These are phyloP conservation scores for Tolypocladium cylindrosporum DNA, from an alignment of 2,329 filamentous ascomycete species.

Conservation along the genomic window DNA sequence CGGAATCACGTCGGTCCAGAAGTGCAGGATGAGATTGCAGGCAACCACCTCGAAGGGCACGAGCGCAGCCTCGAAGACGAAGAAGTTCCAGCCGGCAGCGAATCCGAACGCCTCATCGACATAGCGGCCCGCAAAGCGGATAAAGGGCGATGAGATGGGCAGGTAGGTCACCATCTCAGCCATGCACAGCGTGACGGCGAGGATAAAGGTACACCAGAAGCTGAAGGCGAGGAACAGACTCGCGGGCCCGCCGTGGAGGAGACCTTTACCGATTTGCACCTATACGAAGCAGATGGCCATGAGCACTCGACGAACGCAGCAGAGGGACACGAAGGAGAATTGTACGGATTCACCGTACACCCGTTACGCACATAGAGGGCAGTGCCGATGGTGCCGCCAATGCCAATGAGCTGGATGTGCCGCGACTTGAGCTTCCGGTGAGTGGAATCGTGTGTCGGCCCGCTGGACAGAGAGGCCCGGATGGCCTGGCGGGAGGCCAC, in stretches of 20 bases:
- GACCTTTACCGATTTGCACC: conserved; percentile 45
- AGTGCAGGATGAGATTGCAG: conserved; percentile 52
- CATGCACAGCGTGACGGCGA: conserved; percentile 50
- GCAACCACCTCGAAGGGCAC: conserved; percentile 60
- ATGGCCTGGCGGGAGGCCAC: conserved; percentile 1
- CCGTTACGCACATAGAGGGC: conserved; percentile 39
- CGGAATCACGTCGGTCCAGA: conserved; percentile 51
- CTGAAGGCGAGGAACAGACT: conserved; percentile 50
- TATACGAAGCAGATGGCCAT: conserved; percentile 11
- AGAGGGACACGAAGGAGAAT: background rate
- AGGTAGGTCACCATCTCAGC: conserved; percentile 71
- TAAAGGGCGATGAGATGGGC: conserved; percentile 69
- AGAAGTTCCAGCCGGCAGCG: conserved; percentile 65
- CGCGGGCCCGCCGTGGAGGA: conserved; percentile 49
- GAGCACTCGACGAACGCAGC: conserved; percentile 5
- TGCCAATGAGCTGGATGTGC: conserved; percentile 51
- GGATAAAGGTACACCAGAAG: conserved; percentile 51
- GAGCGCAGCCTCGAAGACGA: conserved; percentile 57
- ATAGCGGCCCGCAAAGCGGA: conserved; percentile 65
- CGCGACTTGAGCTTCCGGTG: conserved; percentile 44
- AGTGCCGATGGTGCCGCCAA: conserved; percentile 56
- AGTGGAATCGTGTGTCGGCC: conserved; percentile 27
- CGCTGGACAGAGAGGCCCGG: conserved; percentile 9
- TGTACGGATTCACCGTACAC: background rate
- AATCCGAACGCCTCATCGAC: conserved; percentile 69